Evolutionary conservation across 495 filamentous ascomycete species (phyloP).

Genomic region (Staphylotrichum longicolle): DNA sequence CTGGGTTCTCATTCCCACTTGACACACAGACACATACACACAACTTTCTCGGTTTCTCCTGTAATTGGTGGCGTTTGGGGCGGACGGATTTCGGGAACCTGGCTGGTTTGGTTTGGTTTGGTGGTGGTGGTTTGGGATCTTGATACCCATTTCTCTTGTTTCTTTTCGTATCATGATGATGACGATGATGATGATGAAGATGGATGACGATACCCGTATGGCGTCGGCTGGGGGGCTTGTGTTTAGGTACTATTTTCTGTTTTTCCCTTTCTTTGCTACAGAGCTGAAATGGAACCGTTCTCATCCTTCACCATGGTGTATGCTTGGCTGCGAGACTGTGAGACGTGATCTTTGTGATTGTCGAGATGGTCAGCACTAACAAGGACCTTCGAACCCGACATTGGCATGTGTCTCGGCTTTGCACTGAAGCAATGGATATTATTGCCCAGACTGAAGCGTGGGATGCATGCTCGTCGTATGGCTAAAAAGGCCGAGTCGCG

Average conservation of each 20-base stretch:
- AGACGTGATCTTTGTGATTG: too few species aligned
- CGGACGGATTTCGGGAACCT: slow-evolving; percentile 2
- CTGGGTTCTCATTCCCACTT: neutral
- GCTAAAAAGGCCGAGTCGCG: neutral
- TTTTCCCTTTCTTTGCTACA: neutral
- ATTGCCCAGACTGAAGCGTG: too few species aligned
- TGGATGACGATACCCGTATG: slow-evolving; percentile 5
- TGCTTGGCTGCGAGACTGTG: too few species aligned
- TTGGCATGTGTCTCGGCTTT: too few species aligned
- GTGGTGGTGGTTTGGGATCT: neutral
- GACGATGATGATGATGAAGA: slow-evolving; percentile 2
- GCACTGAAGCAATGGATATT: too few species aligned
- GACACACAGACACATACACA: neutral
- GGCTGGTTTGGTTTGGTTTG: slow-evolving; percentile 2
- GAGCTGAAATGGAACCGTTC: neutral
- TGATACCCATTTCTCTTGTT: slow-evolving; percentile 4
- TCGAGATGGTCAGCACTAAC: too few species aligned
- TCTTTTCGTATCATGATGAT: neutral
- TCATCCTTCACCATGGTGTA: too few species aligned
- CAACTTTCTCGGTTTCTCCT: slow-evolving; percentile 1
- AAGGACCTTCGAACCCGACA: too few species aligned
- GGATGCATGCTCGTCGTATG: neutral
- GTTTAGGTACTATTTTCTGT: neutral
- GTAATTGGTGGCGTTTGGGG: slow-evolving; percentile 8
- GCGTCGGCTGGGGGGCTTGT: neutral